Evolutionary conservation across 495 filamentous ascomycete genomes (phyloP), one percentile per base, ranked within the genome.

Genomic region (Trichoderma reesei): DNA sequence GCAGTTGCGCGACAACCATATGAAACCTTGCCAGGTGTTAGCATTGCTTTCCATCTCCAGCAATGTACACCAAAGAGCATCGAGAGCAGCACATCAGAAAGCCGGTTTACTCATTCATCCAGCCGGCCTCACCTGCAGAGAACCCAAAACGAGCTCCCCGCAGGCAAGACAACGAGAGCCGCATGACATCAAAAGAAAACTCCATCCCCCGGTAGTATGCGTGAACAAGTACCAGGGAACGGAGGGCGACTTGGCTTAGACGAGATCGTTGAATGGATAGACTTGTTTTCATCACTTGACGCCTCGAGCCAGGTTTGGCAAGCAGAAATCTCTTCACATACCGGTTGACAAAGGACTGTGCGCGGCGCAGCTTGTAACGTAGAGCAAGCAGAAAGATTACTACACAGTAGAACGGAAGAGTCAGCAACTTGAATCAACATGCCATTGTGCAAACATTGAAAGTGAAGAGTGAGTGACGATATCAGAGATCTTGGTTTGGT

Each of bases 241-340:
- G 34, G 82, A 90, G 86, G 82, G 85, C 86, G 83, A 80, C 82
- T 90, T 83, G 88, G 89, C 78, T 68, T 74, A 78, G 78, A 84
- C 82, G 77, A 81, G 73, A 75, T 97, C 90, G 84, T 95, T 88
- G 93, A 98, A 98, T 98, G 93, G 93, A 98, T 98, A 89, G 36
- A 87, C 92, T 80, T 84, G 89, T 85, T 96, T 85, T 96, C 92
- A 96, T 98, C 93, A 89, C 89, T 75, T 39, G 79, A 74, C 60
- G 63, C 65, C 63, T 62, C 37, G 65, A 59, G 60, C 59, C 63
- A 41, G 62, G 26, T 18, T 41, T 34, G 65, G 60, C 46, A 64
- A 38, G 34, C 8, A 59, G 56, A 67, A 64, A 66, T 63, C 16
- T 16, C 37, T 26, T 51, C n/a, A 64, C 65, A 68, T 69, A 70